Evolutionary conservation across 2,329 filamentous ascomycete species (phyloP), one percentile per base, ranked within the genome.

Genomic region (Tolypocladium ovalisporum): DNA sequence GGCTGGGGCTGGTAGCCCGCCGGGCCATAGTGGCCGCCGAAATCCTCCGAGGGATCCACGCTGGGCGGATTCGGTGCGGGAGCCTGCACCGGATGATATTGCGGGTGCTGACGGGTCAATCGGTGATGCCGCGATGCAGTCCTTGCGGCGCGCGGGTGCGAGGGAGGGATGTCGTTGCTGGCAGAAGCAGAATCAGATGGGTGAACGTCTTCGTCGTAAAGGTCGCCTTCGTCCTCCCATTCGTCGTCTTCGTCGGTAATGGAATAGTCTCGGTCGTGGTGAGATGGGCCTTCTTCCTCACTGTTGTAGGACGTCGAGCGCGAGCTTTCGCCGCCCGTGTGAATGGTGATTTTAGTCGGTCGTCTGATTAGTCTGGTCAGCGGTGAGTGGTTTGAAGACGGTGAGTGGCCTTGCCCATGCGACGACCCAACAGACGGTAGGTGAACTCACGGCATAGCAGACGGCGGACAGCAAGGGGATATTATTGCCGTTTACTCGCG

Each of bases 1-100:
- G 61, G 62, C 27, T 58, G 57, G 52, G 59, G 62, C 37, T 61
- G 61, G 39, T 61, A 62, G 54, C 55, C 53, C 40, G 58, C 54
- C 42, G 58, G 62, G 57, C 59, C 60, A 54, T 66, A 67, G 34
- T 66, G 70, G 71, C 74, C 78, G 61, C 74, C 71, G 67, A 80
- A 86, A n/a, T 88, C 84, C 29, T 89, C 84, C 24, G 77, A 77
- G 39, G 80, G 80, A 68, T 88, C 86, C 75, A 81, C 77, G 69
- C 80, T 88, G 75, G 83, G 81, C 57, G 79, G 76, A 61, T 75
- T 75, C 62, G 80, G 79, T 63, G 63, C 62, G 56, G 62, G 64
- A 51, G 60, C 52, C 54, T 65, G 66, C 64, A 71, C 70, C 59
- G 72, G 58, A 69, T 75, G 71, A 55, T 66, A 65, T 17, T 77